Evolutionary conservation across 2,329 filamentous ascomycete species (phyloP).

Genomic region (Trichophyton simii): DNA sequence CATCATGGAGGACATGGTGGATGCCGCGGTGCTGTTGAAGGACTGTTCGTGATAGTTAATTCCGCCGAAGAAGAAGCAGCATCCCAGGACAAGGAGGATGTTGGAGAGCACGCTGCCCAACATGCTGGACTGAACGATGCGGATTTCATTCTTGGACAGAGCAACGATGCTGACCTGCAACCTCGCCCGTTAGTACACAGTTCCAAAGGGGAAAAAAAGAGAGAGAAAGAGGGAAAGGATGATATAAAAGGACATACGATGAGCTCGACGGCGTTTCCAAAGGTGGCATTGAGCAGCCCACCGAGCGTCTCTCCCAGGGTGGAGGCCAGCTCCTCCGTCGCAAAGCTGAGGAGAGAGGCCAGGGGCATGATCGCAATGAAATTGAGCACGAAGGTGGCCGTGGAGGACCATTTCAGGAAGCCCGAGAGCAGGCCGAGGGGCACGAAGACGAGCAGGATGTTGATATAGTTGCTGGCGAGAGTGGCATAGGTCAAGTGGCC

Average conservation of each 20-base stretch:
- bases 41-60: constrained; percentile 56
- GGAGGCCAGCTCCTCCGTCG: constrained; percentile 50
- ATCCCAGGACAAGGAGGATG: constrained; percentile 72
- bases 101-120: constrained; percentile 92
- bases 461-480: constrained; percentile 42
- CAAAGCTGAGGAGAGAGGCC: constrained; percentile 50
- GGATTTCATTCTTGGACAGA: constrained; percentile 69
- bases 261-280: constrained; percentile 54
- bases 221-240: constrained; percentile 35
- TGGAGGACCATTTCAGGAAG: constrained; percentile 47
- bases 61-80: constrained; percentile 67
- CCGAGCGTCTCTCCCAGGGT: constrained; percentile 51
- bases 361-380: constrained; percentile 53
- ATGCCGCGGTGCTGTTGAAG: constrained; percentile 40
- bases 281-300: constrained; percentile 53
- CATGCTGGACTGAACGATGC: constrained; percentile 94
- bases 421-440: constrained; percentile 50
- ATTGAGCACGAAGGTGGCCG: constrained; percentile 49
- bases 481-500: constrained; percentile 33
- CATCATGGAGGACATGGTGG: constrained; percentile 55
- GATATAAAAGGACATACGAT: constrained; percentile 40
- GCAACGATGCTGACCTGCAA: constrained; percentile 79
- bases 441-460: constrained; percentile 52
- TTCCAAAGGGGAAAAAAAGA: too few relatives aligned
- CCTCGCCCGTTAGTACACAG: neutral